Evolutionary conservation across 495 filamentous ascomycete species (phyloP), one percentile per base, ranked within the genome.

Genomic region (Aspergillus diversus): DNA sequence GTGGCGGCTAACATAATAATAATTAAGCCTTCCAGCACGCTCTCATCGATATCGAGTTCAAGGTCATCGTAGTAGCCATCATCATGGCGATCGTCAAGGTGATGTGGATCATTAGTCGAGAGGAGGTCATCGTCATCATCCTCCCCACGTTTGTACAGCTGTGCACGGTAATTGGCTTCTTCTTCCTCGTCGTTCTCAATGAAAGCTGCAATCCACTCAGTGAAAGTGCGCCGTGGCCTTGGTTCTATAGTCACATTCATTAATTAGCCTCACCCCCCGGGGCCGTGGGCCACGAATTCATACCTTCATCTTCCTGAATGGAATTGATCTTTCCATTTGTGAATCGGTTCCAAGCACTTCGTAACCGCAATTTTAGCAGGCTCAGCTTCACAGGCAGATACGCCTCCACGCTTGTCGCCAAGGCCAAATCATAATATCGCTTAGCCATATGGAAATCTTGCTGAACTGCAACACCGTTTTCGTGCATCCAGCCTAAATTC

Each of bases 401-500:
- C 0, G 96, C 92, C 74, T 98, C 96, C 37, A 86, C 81, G 68
- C 97, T 99, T 5, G 92, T 95, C 71, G 91, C 91, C 16, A 97
- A 78, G 1, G 95, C 93, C 56, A 92, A 83, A 70, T 99, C 95
- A 70, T 99, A 99, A 75, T 91, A 96, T 31, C 95, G 81, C 76
- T 99, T 99, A 4, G 96, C 95, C 42, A 99, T 88, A 71, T 98
- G 95, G 73, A 95, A 99, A 72, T 99, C 95, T 70, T 99, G 95
- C 39, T 90, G 87, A 4, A 97, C 87, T 11, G 94, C 92, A 50
- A 98, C 81, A 3, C 95, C 95, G 70, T 98, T 97, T 76, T 99
- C 95, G 74, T 99, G 92, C 92, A 99, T 98, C 95, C 95, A 99
- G 13, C 95, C 95, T 12, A 99, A 81, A 66, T 99, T 97, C 86